A percentile compares a stretch with the other conserved stretches of the same genome.
Conservation (phyloP, 108 stramenopile genomes). For the Schizochytrium sp. region DNA sequence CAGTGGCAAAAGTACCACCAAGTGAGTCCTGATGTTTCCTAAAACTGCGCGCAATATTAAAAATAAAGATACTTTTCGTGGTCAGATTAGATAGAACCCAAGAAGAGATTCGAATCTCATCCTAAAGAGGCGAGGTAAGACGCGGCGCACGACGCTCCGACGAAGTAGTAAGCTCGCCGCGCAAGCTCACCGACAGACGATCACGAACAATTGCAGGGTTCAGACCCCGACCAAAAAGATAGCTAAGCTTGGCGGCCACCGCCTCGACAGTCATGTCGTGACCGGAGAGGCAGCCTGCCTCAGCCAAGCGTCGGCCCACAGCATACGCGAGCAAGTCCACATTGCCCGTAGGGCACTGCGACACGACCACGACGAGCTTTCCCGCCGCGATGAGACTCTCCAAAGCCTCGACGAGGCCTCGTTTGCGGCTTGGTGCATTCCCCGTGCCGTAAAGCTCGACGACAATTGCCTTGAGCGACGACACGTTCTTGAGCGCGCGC, state of each 20-base stretch:
- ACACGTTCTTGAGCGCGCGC: slow-evolving; percentile 41
- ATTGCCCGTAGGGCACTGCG: slow-evolving; percentile 78
- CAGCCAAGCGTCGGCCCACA: slow-evolving; percentile 64
- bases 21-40: too few species aligned
- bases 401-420: slow-evolving; percentile 25
- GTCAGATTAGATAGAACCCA: too few species aligned
- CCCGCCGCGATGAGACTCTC: slow-evolving; percentile 26
- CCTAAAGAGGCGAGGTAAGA: not conserved
- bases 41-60: too few species aligned
- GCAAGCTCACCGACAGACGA: not conserved
- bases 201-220: not conserved
- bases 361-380: slow-evolving; percentile 75
- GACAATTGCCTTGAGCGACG: slow-evolving; percentile 63
- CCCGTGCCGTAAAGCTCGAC: slow-evolving; percentile 92
- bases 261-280: slow-evolving; percentile 95
- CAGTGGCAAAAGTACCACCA: too few species aligned
- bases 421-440: slow-evolving; percentile 66
- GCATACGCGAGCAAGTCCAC: slow-evolving; percentile 83
- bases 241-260: slow-evolving; percentile 72
- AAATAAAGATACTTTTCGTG: too few species aligned
- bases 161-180: not conserved
- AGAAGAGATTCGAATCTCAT: too few species aligned
- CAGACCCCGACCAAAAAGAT: slow-evolving; percentile 64
- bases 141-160: not conserved
- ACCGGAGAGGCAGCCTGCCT: slow-evolving; percentile 73